A percentile compares a stretch with the other conserved stretches of the same genome.
These are phyloP conservation scores for Blastocystis sp. DNA, from an alignment of 352 stramenopile genomes.

Conservation along the genomic window DNA sequence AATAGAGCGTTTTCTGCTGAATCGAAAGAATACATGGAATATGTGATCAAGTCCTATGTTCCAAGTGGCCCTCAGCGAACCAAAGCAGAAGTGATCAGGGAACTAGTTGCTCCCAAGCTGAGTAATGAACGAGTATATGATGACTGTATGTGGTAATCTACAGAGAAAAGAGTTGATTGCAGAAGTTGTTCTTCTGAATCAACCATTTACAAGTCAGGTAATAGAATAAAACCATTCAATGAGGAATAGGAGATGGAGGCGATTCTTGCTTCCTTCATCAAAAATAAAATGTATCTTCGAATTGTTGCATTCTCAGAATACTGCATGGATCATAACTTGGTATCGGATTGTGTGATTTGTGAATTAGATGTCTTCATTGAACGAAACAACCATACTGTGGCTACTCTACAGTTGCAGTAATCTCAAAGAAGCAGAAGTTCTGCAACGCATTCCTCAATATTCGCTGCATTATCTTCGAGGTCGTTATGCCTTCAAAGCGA, in stretches of 20 bases:
- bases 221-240: not conserved
- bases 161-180: slow-evolving; percentile 43
- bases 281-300: slow-evolving; percentile 28
- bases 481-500: slow-evolving; percentile 34
- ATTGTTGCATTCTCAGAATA: slow-evolving; percentile 26
- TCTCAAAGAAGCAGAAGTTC: not conserved
- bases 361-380: slow-evolving; percentile 5
- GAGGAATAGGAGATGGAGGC: slow-evolving; percentile 23
- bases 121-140: slow-evolving; percentile 12
- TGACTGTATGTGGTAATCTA: not conserved
- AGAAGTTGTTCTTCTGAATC: not conserved
- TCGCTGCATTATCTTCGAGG: not conserved
- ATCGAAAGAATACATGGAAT: slow-evolving; percentile 16
- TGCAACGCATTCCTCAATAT: not conserved
- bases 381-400: slow-evolving; percentile 1
- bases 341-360: not conserved
- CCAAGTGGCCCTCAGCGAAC: not conserved
- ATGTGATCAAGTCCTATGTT: slow-evolving; percentile 9
- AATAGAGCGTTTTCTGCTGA: slow-evolving; percentile 15
- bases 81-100: slow-evolving; percentile 27
- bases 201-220: slow-evolving; percentile 32
- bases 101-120: slow-evolving; percentile 9
- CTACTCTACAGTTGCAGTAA: slow-evolving; percentile 33
- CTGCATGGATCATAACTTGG: slow-evolving; percentile 46
- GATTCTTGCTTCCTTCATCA: slow-evolving; percentile 23